Percentiles rank a stretch among this genome's conserved stretches.
These are phyloP conservation scores for Alternaria solani DNA, from an alignment of 2,329 filamentous ascomycete species.

Conservation along the genomic window DNA sequence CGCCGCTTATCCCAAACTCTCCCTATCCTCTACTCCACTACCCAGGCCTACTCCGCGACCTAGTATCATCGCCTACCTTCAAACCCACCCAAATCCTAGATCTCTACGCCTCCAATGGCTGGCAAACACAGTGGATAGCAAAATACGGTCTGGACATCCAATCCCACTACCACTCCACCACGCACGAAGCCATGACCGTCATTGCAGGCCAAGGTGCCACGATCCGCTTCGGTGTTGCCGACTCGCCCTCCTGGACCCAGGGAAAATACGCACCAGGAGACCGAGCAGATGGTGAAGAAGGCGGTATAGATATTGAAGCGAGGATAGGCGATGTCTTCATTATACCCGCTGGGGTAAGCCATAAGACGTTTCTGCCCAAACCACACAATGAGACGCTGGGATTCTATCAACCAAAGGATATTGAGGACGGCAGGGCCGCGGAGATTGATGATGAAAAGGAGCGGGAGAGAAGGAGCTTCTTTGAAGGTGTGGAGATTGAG, in stretches of 20 bases:
- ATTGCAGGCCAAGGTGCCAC: slow-evolving; percentile 60
- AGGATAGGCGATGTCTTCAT: slow-evolving; percentile 66
- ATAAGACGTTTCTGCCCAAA: slow-evolving; percentile 61
- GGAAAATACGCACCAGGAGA: slow-evolving; percentile 45
- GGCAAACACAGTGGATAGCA: slow-evolving; percentile 65
- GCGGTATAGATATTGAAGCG: slow-evolving; percentile 60
- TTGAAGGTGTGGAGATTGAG: slow-evolving; percentile 49
- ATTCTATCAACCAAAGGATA: slow-evolving; percentile 57
- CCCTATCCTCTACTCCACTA: slow-evolving; percentile 63
- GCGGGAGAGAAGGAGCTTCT: slow-evolving; percentile 44
- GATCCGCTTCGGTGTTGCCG: slow-evolving; percentile 65
- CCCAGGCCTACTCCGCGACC: slow-evolving; percentile 50
- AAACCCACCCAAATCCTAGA: slow-evolving; percentile 51
- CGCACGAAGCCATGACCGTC: slow-evolving; percentile 67
- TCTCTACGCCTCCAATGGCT: slow-evolving; percentile 59
- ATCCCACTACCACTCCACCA: slow-evolving; percentile 64
- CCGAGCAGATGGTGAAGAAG: slow-evolving; percentile 56
- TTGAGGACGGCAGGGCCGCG: slow-evolving; percentile 22
- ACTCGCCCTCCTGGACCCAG: slow-evolving; percentile 42
- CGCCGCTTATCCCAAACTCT: slow-evolving; percentile 52
- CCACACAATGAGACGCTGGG: slow-evolving; percentile 49
- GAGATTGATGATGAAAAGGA: slow-evolving; percentile 34
- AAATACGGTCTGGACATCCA: slow-evolving; percentile 64
- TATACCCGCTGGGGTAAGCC: slow-evolving; percentile 64
- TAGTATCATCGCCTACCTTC: slow-evolving; percentile 34